Conservation (phyloP, 176 grass and related monocot species). For the Elaeis guineensis region DNA sequence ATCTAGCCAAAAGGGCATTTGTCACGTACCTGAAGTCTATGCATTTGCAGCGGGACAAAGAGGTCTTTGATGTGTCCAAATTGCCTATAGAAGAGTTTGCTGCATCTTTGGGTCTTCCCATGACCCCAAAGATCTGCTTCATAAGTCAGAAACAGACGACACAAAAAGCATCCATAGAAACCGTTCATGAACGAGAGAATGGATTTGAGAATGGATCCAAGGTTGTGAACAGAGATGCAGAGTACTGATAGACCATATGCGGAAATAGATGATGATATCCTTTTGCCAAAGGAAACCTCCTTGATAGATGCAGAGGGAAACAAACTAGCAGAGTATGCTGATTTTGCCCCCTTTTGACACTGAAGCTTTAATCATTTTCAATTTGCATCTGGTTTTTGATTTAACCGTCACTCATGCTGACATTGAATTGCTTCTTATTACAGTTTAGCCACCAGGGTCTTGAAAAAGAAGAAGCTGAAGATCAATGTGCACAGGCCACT, state of each 20-base stretch:
- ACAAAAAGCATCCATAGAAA: constrained; percentile 12
- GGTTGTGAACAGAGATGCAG: constrained; percentile 28
- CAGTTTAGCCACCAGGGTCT: constrained; percentile 39
- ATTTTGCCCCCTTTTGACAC: neutral
- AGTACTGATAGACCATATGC: neutral
- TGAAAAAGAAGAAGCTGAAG: constrained; percentile 89
- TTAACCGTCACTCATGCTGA: neutral
- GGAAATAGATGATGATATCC: constrained; percentile 42
- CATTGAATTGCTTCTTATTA: constrained; percentile 6
- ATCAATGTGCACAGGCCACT: constrained; percentile 79
- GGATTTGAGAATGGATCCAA: neutral
- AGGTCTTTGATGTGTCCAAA: constrained; percentile 68
- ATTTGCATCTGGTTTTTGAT: neutral
- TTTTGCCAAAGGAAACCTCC: constrained; percentile 42
- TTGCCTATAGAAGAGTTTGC: constrained; percentile 62
- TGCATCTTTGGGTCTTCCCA: constrained; percentile 63
- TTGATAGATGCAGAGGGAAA: constrained; percentile 22
- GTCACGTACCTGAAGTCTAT: constrained; percentile 79
- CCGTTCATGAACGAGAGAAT: constrained; percentile 10
- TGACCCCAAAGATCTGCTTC: constrained; percentile 61
- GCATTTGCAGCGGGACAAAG: constrained; percentile 51
- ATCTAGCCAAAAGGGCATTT: constrained; percentile 77
- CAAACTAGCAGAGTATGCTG: constrained; percentile 32
- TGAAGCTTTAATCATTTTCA: neutral
- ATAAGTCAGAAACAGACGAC: constrained; percentile 44